A percentile compares a stretch with the other conserved stretches of the same genome.
These are phyloP conservation scores for Fragilaria crotonensis DNA, from an alignment of 108 stramenopile genomes.

Conservation along the genomic window DNA sequence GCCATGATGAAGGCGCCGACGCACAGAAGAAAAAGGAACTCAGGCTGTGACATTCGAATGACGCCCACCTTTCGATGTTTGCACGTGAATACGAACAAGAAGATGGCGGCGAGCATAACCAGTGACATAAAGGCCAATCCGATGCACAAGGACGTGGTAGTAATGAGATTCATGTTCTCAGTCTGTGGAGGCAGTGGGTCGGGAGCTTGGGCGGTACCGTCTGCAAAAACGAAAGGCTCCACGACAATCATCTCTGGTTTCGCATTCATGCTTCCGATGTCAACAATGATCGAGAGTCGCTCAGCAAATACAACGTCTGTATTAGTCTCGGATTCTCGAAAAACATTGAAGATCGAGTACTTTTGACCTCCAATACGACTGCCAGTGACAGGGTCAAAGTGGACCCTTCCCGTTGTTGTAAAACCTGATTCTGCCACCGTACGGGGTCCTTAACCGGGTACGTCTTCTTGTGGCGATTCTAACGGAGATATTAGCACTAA, in stretches of 20 bases:
- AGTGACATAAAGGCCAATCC: neutral
- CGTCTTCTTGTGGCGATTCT: too few species aligned
- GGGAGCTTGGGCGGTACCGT: neutral
- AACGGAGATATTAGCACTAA: too few species aligned
- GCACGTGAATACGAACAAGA: neutral
- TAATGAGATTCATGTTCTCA: neutral
- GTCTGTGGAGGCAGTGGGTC: neutral
- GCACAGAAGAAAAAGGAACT: slow-evolving; percentile 34
- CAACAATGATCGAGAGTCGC: too few species aligned
- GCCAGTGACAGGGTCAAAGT: too few species aligned
- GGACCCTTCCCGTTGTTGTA: too few species aligned
- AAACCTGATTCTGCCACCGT: too few species aligned
- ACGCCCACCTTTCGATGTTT: slow-evolving; percentile 23
- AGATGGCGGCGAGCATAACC: neutral
- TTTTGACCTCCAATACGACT: too few species aligned
- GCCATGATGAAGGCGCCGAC: slow-evolving; percentile 29
- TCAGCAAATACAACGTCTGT: too few species aligned
- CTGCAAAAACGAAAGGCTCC: neutral
- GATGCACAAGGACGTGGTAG: neutral
- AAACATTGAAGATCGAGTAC: too few species aligned
- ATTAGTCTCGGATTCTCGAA: too few species aligned
- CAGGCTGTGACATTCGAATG: slow-evolving; percentile 30
- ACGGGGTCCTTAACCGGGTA: too few species aligned
- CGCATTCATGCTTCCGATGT: too few species aligned
- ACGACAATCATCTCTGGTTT: neutral